These are phyloP conservation scores for Rhizopogon rudus DNA, from an alignment of 768 basidiomycete genomes.

Conservation along the genomic window DNA sequence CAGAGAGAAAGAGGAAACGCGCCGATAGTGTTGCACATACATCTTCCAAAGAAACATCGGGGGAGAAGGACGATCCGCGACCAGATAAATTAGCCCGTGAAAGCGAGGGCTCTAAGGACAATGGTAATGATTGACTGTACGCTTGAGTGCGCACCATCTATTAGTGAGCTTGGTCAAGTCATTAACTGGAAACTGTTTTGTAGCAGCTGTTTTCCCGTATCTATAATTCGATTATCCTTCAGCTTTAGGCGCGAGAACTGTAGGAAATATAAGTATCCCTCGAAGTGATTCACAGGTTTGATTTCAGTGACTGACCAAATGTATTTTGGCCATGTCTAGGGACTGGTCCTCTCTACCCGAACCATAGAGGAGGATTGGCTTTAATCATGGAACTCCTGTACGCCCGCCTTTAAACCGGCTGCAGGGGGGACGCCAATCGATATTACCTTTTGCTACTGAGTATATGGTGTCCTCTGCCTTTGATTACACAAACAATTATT, in stretches of 20 bases:
- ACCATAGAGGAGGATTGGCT: too few species aligned
- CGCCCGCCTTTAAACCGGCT: too few species aligned
- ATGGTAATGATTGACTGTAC: background rate
- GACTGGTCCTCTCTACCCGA: background rate
- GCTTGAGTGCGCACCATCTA: background rate
- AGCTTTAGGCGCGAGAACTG: background rate
- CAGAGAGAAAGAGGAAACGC: constrained; percentile 38
- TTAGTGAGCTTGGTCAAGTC: background rate
- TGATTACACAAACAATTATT: constrained; percentile 40
- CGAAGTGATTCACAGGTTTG: too few species aligned
- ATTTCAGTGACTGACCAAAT: background rate
- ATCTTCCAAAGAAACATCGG: background rate
- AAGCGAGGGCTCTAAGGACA: background rate
- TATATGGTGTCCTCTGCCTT: background rate
- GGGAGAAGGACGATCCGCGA: background rate
- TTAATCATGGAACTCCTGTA: too few species aligned
- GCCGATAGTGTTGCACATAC: constrained; percentile 11
- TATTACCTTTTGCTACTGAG: background rate
- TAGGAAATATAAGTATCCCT: background rate
- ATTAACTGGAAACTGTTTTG: background rate
- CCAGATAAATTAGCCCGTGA: background rate
- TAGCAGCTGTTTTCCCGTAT: background rate
- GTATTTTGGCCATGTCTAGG: background rate
- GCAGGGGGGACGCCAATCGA: too few species aligned
- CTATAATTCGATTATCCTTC: background rate